These are phyloP conservation scores for Heritiera littoralis DNA, from an alignment of 345 rosid species.

Conservation along the genomic window DNA sequence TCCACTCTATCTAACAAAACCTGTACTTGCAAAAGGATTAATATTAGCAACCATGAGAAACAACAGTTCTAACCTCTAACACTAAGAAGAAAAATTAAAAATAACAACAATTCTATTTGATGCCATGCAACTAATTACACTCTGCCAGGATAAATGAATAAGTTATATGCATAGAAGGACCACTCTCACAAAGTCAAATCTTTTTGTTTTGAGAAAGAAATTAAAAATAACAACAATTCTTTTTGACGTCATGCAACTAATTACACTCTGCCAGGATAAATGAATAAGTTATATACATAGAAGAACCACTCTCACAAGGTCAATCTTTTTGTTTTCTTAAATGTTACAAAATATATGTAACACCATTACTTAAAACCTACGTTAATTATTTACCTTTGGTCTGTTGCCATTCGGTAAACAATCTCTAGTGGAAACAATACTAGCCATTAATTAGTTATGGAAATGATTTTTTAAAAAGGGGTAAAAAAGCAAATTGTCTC, in stretches of 20 bases:
- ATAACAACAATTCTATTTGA: background rate
- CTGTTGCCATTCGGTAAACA: background rate
- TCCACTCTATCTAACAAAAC: slow-evolving; percentile 82
- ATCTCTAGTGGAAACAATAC: background rate
- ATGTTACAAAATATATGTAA: background rate
- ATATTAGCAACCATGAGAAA: slow-evolving; percentile 6
- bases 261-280: too few relatives aligned
- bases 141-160: too few relatives aligned
- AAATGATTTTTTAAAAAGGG: background rate
- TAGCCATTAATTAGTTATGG: background rate
- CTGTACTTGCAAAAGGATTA: slow-evolving; percentile 35
- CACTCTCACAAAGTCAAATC: too few relatives aligned
- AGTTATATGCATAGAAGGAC: too few relatives aligned
- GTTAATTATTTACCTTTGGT: background rate
- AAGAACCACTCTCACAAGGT: background rate
- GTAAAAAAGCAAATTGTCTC: background rate
- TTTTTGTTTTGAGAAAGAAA: too few relatives aligned
- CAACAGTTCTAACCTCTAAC: background rate
- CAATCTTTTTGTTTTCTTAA: background rate
- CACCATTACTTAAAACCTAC: background rate
- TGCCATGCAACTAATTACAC: background rate
- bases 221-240: too few relatives aligned
- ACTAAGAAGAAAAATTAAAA: background rate
- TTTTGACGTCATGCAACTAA: too few relatives aligned
- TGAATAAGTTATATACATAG: too few relatives aligned